These are phyloP conservation scores for Trichoderma endophyticum DNA, from an alignment of 2,329 filamentous ascomycete species.

Conservation along the genomic window DNA sequence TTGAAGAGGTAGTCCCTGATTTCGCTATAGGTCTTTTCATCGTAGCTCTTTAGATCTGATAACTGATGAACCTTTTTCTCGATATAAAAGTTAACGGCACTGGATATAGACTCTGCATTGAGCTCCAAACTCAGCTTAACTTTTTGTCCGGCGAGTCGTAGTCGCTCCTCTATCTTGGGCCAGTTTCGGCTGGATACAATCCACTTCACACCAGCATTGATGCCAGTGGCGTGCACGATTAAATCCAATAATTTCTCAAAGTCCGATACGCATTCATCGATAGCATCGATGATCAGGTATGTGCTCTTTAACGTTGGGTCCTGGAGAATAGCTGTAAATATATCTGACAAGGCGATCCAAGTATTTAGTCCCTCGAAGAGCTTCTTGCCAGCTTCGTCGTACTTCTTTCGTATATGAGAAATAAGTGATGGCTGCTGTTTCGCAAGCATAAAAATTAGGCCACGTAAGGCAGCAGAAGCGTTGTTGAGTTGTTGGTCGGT, in stretches of 20 bases:
- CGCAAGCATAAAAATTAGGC: slow-evolving; percentile 42
- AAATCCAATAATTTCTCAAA: slow-evolving; percentile 38
- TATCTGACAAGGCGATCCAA: slow-evolving; percentile 34
- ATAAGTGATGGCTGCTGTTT: slow-evolving; percentile 33
- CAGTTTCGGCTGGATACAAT: slow-evolving; percentile 44
- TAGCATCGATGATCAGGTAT: slow-evolving; percentile 42
- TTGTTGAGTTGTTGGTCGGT: slow-evolving; percentile 35
- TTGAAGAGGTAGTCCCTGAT: slow-evolving; percentile 22
- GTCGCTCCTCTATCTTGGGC: slow-evolving; percentile 33
- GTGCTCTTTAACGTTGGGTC: slow-evolving; percentile 30
- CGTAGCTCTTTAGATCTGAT: slow-evolving; percentile 20
- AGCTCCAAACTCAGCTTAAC: slow-evolving; percentile 35
- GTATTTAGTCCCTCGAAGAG: slow-evolving; percentile 42
- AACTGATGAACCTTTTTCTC: slow-evolving; percentile 32
- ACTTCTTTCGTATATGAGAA: slow-evolving; percentile 34
- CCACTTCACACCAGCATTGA: slow-evolving; percentile 35
- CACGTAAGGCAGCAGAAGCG: slow-evolving; percentile 39
- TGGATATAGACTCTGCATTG: slow-evolving; percentile 33
- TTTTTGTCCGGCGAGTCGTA: slow-evolving; percentile 26
- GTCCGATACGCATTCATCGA: slow-evolving; percentile 37
- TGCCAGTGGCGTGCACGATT: slow-evolving; percentile 24
- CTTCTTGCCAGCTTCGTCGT: slow-evolving; percentile 32
- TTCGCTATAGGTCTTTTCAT: neutral
- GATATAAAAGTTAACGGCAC: slow-evolving; percentile 40
- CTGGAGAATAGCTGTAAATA: slow-evolving; percentile 40